phyloP scores from a whole-genome alignment of 1,284 basidiomycete genomes.

The Vanrija sp. region DNA sequence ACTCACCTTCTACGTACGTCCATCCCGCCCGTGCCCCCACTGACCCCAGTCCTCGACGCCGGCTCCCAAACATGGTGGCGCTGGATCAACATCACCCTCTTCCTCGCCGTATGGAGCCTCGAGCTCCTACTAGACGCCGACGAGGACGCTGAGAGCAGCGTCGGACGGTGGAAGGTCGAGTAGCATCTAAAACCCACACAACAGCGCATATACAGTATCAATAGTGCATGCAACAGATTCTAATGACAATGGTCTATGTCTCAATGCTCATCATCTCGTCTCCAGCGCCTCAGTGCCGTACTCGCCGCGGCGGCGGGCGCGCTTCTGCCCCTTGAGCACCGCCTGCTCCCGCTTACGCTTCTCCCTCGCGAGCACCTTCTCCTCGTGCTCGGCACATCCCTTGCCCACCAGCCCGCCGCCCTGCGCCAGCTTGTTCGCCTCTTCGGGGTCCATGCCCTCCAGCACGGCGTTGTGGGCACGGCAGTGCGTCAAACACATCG shows the following conservation, averaged over 20 bases:
- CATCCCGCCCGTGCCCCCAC: background rate
- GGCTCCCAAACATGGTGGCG: constrained; percentile 50
- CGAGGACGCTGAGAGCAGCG: constrained; percentile 40
- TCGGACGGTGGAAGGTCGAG: constrained; percentile 44
- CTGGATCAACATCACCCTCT: constrained; percentile 49
- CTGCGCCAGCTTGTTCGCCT: constrained; percentile 26
- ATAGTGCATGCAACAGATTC: background rate
- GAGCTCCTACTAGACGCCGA: constrained; percentile 48
- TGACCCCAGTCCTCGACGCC: constrained; percentile 43
- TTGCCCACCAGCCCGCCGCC: constrained; percentile 37
- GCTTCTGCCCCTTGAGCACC: constrained; percentile 2
- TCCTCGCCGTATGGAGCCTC: constrained; percentile 48
- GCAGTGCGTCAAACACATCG: constrained; percentile 47
- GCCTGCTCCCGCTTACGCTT: constrained; percentile 21
- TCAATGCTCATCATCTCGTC: no score
- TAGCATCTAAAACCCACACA: constrained; percentile 11
- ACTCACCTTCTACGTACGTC: constrained; percentile 48
- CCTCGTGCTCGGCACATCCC: constrained; percentile 51
- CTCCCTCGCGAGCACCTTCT: constrained; percentile 40
- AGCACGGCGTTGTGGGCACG: constrained; percentile 35
- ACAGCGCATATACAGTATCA: background rate
- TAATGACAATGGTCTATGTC: constrained; percentile 1
- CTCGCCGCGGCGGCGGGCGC: background rate
- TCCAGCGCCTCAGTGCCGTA: no score
- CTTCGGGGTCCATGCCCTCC: constrained; percentile 29